phyloP scores from a whole-genome alignment of 1,139 yeast species.

The Kurtzmaniella quercitrusa region DNA sequence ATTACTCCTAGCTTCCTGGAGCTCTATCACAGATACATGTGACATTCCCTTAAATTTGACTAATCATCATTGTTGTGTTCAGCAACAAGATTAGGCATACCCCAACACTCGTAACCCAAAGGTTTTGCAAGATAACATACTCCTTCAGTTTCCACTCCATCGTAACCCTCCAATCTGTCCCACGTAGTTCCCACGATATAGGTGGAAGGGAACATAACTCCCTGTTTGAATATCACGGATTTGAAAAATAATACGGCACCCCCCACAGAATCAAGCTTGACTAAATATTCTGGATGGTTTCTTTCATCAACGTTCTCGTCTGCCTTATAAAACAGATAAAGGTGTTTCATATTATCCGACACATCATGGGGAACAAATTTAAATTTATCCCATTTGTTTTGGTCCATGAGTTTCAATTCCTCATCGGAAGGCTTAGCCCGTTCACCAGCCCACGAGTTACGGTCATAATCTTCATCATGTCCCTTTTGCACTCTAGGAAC shows the following conservation, averaged over 20 bases:
- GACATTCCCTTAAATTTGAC: no score
- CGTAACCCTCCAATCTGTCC: conserved; percentile 47
- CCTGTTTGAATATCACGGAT: conserved; percentile 39
- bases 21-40: no score
- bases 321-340: conserved; percentile 18
- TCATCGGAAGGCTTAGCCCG: conserved; percentile 33
- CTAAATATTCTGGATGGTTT: conserved; percentile 16
- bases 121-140: conserved; percentile 44
- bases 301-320: conserved; percentile 14
- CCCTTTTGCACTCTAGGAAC: conserved; percentile 37
- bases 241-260: conserved; percentile 46
- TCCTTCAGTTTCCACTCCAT: conserved; percentile 54
- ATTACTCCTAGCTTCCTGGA: no score
- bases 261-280: conserved; percentile 45
- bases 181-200: conserved; percentile 47
- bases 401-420: conserved; percentile 29
- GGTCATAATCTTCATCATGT: conserved; percentile 32
- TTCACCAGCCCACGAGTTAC: conserved; percentile 46
- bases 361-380: conserved; percentile 39
- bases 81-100: conserved; percentile 38
- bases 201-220: conserved; percentile 42
- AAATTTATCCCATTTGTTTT: conserved; percentile 28
- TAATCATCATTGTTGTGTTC: conserved; percentile 11
- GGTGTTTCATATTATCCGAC: conserved; percentile 26
- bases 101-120: conserved; percentile 43